Base-by-base conservation (phyloP, 202 grass and related monocot species). In the Setaria italica region DNA sequence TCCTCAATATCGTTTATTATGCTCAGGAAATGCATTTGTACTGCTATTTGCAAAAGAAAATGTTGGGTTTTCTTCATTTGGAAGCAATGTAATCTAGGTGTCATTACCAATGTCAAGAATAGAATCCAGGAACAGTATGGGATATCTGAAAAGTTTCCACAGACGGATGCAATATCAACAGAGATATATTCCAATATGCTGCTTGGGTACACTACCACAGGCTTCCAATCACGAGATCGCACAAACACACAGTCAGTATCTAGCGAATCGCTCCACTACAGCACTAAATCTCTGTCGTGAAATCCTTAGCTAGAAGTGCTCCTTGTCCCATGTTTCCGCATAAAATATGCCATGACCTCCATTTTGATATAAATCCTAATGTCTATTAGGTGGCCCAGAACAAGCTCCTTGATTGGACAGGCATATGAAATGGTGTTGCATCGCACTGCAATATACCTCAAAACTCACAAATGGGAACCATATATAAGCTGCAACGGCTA, bases 91-190 rank as follows among this genome's bases (percentile, higher is more conserved):
- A 90, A 83, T 79, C 57, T 78, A 66, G 29, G 50, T 50, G n/a
- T 47, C 67, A 83, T 72, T 78, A 73, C 46, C 9, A 82, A 74
- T 67, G 20, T 59, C 67, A 87, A 83, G 54, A 89, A 89, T 89
- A 77, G 83, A 82, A 86, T 86, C 84, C 16, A 48, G 74, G 32
- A 81, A 67, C 67, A 60, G 79, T 42, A 30, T 45, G 5, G 11
- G 66, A 65, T 82, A 77, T 50, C 57, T 66, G 56, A 89, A 59
- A 78, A 9, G 45, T 64, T 68, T 77, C 30, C 74, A 74, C 14
- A 33, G 78, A 77, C 57, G 16, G 76, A 65, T 72, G 57, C 73
- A 72, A 78, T 83, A 82, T 87, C 46, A 73, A 76, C 37, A 78
- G 72, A 67, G 48, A 78, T 78, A 86, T 70, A 55, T 67, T 82